Conservation (phyloP, 176 grass and related monocot genomes). For the Bonia amplexicaulis region DNA sequence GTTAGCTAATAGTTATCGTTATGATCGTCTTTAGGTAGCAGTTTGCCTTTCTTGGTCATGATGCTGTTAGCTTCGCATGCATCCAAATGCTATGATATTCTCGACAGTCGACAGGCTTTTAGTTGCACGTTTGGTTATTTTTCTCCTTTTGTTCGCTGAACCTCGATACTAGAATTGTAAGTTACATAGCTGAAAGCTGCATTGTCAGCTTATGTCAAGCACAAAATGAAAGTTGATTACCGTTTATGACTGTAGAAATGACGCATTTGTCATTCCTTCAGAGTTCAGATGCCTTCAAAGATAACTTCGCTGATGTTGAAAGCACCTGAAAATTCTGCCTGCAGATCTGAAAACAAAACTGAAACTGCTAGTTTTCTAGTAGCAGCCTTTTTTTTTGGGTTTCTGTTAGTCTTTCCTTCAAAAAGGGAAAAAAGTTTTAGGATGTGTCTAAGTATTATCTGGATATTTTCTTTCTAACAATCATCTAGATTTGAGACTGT, state of each 20-base stretch:
- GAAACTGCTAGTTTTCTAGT: neutral
- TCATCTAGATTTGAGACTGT: too few species aligned
- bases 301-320: neutral
- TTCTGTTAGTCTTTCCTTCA: neutral
- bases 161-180: neutral
- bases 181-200: neutral
- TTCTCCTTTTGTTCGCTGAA: neutral
- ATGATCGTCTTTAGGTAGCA: neutral
- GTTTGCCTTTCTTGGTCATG: slow-evolving; percentile 12
- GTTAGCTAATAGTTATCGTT: neutral
- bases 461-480: too few species aligned
- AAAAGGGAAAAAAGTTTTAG: neutral
- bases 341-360: neutral
- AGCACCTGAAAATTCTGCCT: neutral
- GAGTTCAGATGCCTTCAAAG: neutral
- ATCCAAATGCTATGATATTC: slow-evolving; percentile 9
- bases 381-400: neutral
- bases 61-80: slow-evolving; percentile 28
- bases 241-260: neutral
- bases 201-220: neutral
- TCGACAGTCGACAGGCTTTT: neutral
- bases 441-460: too few species aligned
- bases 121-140: neutral
- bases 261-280: neutral
- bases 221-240: neutral